A percentile compares a stretch with the other conserved stretches of the same genome.
Evolutionary conservation across 2,329 filamentous ascomycete species (phyloP).

Genomic region (Nemania sp.): DNA sequence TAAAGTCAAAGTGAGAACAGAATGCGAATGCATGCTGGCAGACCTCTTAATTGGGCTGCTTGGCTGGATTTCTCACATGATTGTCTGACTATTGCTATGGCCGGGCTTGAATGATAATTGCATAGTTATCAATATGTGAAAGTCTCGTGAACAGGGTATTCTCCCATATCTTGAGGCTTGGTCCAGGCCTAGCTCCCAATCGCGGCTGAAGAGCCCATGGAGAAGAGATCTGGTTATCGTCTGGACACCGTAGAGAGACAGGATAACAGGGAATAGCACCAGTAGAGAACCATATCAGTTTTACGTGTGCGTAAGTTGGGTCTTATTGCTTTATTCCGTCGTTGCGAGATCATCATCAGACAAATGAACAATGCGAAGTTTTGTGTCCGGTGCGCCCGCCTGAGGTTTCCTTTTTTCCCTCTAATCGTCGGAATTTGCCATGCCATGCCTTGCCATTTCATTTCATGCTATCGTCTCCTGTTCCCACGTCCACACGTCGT

Average conservation of each 20-base stretch:
- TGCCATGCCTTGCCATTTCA: too few relatives aligned
- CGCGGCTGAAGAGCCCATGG: too few relatives aligned
- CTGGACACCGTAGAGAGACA: neutral
- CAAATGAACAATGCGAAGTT: slow-evolving; percentile 5
- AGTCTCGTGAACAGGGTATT: too few relatives aligned
- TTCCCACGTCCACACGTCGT: slow-evolving; percentile 18
- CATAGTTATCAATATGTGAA: neutral
- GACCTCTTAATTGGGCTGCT: too few relatives aligned
- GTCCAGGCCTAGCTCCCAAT: too few relatives aligned
- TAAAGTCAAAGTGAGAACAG: too few relatives aligned
- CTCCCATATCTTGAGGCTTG: too few relatives aligned
- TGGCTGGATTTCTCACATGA: too few relatives aligned
- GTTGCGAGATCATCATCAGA: slow-evolving; percentile 21
- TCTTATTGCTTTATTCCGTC: slow-evolving; percentile 23
- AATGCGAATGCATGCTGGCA: too few relatives aligned
- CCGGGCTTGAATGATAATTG: neutral
- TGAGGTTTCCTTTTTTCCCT: slow-evolving; percentile 1
- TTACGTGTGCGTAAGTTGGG: slow-evolving; percentile 14
- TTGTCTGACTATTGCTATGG: neutral
- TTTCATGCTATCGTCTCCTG: slow-evolving; percentile 26
- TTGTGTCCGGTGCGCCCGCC: slow-evolving; percentile 16
- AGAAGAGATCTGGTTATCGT: too few relatives aligned
- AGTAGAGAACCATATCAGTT: slow-evolving; percentile 13
- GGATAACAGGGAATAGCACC: neutral
- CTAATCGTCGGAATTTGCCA: slow-evolving; percentile 20